Evolutionary conservation across 1,284 basidiomycete species (phyloP).

Genomic region (Irpex sp.): DNA sequence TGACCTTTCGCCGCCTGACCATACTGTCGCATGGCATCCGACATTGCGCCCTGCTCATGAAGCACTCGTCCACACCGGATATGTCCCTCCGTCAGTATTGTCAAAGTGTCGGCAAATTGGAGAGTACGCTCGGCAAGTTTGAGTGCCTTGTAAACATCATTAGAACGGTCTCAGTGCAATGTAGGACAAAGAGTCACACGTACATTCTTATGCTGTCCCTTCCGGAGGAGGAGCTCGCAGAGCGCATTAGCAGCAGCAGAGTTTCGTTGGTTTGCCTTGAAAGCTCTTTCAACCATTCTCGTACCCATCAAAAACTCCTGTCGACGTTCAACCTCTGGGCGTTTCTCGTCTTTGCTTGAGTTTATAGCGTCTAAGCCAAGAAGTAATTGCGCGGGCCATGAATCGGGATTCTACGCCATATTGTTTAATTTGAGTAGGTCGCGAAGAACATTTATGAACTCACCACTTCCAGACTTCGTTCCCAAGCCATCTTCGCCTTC

Average conservation of each 20-base stretch:
- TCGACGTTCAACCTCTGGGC: slow-evolving; percentile 57
- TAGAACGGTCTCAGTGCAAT: slow-evolving; percentile 3
- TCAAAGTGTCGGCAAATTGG: slow-evolving; percentile 86
- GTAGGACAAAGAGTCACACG: slow-evolving; percentile 2
- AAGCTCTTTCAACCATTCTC: slow-evolving; percentile 67
- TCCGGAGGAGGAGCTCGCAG: slow-evolving; percentile 70
- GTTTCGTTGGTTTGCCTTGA: slow-evolving; percentile 73
- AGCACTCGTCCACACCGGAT: slow-evolving; percentile 75
- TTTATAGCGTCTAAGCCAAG: slow-evolving; percentile 86
- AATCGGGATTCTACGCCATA: slow-evolving; percentile 59
- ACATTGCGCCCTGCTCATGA: slow-evolving; percentile 61
- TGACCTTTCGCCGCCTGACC: slow-evolving; percentile 72
- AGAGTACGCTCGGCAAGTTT: slow-evolving; percentile 92
- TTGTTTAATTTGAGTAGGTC: no score
- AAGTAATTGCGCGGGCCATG: slow-evolving; percentile 75
- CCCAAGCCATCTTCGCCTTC: slow-evolving; percentile 84
- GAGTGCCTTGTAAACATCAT: slow-evolving; percentile 49
- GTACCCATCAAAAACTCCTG: slow-evolving; percentile 57
- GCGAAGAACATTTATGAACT: slow-evolving; percentile 27
- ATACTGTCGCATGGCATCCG: slow-evolving; percentile 72
- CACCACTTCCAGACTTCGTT: slow-evolving; percentile 79
- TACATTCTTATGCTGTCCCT: slow-evolving; percentile 56
- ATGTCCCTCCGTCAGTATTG: slow-evolving; percentile 76
- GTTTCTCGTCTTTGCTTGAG: slow-evolving; percentile 63
- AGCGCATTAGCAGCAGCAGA: slow-evolving; percentile 77